phyloP scores from a whole-genome alignment of 805 yeast species.

The Yarrowia deformans region DNA sequence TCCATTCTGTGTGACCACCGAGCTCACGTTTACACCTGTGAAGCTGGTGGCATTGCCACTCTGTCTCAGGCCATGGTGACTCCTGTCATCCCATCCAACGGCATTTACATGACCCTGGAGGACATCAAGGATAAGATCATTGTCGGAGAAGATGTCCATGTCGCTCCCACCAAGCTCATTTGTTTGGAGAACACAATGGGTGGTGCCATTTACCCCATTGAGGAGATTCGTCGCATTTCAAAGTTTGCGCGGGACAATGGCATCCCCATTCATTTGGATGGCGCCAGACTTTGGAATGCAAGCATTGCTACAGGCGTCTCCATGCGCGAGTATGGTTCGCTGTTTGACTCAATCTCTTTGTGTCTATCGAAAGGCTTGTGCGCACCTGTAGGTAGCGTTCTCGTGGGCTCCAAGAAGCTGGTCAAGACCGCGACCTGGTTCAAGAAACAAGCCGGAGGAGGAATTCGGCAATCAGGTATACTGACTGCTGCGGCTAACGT shows the following conservation, averaged over 20 bases:
- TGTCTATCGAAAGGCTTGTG: slow-evolving; percentile 91
- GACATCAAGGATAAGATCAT: slow-evolving; percentile 71
- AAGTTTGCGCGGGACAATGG: slow-evolving; percentile 68
- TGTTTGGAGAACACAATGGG: slow-evolving; percentile 89
- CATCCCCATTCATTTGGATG: slow-evolving; percentile 81
- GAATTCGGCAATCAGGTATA: slow-evolving; percentile 87
- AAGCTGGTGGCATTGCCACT: slow-evolving; percentile 91
- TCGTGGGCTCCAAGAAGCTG: slow-evolving; percentile 69
- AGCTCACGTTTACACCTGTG: slow-evolving; percentile 81
- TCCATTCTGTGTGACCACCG: slow-evolving; percentile 86
- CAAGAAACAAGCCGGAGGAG: slow-evolving; percentile 93
- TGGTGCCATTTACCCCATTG: slow-evolving; percentile 81
- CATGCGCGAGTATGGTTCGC: slow-evolving; percentile 70
- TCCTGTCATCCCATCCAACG: slow-evolving; percentile 81
- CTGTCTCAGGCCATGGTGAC: slow-evolving; percentile 91
- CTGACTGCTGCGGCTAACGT: slow-evolving; percentile 79
- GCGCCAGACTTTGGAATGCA: slow-evolving; percentile 97
- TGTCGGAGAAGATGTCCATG: slow-evolving; percentile 84
- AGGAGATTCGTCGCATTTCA: slow-evolving; percentile 74
- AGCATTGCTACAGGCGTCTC: slow-evolving; percentile 73
- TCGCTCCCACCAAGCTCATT: slow-evolving; percentile 85
- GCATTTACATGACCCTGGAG: slow-evolving; percentile 76
- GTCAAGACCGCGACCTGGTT: slow-evolving; percentile 80
- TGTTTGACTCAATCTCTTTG: slow-evolving; percentile 87
- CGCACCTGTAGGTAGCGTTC: slow-evolving; percentile 90